A percentile compares a stretch with the other conserved stretches of the same genome.
Evolutionary conservation across 164 flowering plant species (phyloP).

Genomic region (Tinospora cordifolia): DNA sequence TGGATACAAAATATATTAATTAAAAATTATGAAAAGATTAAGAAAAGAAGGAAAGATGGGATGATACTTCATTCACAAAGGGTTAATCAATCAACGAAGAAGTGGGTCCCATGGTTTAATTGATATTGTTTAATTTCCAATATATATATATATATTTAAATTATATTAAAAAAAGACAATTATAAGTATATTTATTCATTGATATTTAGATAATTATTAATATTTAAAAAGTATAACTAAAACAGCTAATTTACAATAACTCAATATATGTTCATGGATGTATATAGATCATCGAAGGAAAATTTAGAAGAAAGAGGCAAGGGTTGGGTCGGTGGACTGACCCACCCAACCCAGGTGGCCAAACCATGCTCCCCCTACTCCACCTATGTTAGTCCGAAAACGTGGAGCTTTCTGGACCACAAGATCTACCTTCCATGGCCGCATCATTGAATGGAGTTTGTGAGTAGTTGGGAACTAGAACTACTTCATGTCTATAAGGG

Average conservation of each 20-base stretch:
- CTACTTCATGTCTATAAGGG: conserved; percentile 16
- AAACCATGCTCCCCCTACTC: conserved; percentile 11
- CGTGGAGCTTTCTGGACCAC: conserved; percentile 5
- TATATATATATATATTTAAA: too few species aligned
- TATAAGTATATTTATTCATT: too few species aligned
- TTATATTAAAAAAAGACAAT: too few species aligned
- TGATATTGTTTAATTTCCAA: neutral
- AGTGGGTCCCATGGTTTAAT: neutral
- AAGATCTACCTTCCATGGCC: neutral
- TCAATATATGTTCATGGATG: neutral
- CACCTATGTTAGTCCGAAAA: neutral
- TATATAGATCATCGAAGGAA: neutral
- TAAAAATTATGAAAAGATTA: neutral
- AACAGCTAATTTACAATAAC: neutral
- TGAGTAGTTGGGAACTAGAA: conserved; percentile 50
- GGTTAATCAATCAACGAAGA: neutral
- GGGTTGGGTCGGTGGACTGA: conserved; percentile 44
- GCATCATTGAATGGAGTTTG: neutral
- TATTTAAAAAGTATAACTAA: too few species aligned
- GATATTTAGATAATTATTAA: too few species aligned
- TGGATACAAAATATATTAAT: neutral
- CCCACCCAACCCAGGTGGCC: conserved; percentile 30
- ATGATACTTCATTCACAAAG: neutral
- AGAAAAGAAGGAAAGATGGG: too few species aligned
- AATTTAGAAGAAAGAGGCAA: neutral